phyloP scores from a whole-genome alignment of 306 rosid species.

The Trifolium repens region DNA sequence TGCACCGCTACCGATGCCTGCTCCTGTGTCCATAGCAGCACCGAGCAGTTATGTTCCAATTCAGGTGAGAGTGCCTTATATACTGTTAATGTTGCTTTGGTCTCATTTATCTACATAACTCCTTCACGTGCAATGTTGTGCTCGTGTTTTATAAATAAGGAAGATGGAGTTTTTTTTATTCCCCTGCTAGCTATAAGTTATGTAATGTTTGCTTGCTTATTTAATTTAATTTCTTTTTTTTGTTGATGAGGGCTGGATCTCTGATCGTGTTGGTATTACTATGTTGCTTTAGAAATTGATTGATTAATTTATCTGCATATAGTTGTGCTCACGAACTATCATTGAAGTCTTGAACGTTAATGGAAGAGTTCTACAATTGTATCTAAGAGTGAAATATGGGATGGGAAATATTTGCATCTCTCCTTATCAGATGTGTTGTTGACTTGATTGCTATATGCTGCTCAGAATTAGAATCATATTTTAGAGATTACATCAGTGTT shows the following conservation, averaged over 20 bases:
- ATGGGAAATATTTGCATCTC: neutral
- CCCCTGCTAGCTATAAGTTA: neutral
- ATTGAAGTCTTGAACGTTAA: neutral
- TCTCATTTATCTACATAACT: conserved; percentile 24
- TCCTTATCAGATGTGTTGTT: conserved; percentile 20
- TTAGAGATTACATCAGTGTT: neutral
- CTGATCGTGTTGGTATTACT: neutral
- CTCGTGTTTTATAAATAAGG: neutral
- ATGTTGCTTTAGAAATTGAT: neutral
- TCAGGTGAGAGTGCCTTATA: conserved; percentile 62
- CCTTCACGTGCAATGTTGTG: conserved; percentile 1
- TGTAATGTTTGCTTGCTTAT: conserved; percentile 13
- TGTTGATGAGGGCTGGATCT: conserved; percentile 11
- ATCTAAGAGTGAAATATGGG: neutral
- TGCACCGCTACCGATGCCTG: conserved; percentile 88
- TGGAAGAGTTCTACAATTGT: conserved; percentile 10
- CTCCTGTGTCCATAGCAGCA: conserved; percentile 78
- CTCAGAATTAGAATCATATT: conserved; percentile 3
- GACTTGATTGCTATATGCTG: neutral
- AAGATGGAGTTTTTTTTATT: neutral
- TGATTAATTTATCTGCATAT: neutral
- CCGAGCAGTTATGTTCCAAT: conserved; percentile 91
- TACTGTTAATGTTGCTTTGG: neutral
- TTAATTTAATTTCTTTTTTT: conserved; percentile 1
- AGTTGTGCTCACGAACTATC: neutral